phyloP scores from a whole-genome alignment of 306 rosid genomes.

The Fagus sylvatica region DNA sequence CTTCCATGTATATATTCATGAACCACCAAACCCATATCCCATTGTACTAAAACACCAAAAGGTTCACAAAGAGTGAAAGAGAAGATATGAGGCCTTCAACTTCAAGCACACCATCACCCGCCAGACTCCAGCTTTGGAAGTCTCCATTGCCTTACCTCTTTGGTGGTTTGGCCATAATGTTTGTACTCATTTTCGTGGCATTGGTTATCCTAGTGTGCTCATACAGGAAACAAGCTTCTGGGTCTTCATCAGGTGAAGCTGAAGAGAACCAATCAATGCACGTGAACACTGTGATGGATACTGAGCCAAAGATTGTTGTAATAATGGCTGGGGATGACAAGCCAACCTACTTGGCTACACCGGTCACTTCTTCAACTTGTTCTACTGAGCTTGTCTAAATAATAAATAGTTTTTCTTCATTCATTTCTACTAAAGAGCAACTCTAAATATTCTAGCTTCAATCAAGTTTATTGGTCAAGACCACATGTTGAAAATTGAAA shows the following conservation, averaged over 20 bases:
- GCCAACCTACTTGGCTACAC: slow-evolving; percentile 47
- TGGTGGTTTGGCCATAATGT: slow-evolving; percentile 62
- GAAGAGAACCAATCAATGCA: slow-evolving; percentile 10
- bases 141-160: slow-evolving; percentile 83
- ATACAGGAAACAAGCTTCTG: slow-evolving; percentile 35
- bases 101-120: slow-evolving; percentile 25
- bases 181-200: slow-evolving; percentile 58
- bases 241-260: slow-evolving; percentile 5
- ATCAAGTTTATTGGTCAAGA: neutral
- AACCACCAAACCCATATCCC: neutral
- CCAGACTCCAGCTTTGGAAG: slow-evolving; percentile 44
- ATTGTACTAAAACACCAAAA: neutral
- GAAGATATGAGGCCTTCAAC: slow-evolving; percentile 38
- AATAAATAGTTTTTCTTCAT: neutral
- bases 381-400: neutral
- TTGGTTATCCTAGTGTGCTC: slow-evolving; percentile 67
- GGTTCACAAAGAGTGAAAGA: neutral
- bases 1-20: neutral
- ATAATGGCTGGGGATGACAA: slow-evolving; percentile 55
- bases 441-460: too few species aligned
- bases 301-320: slow-evolving; percentile 40
- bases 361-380: slow-evolving; percentile 1
- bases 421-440: neutral
- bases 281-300: neutral
- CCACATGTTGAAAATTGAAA: neutral